A percentile compares a stretch with the other conserved stretches of the same genome.
These are phyloP conservation scores for Spathaspora sp. DNA, from an alignment of 1,139 yeast species.

Conservation along the genomic window DNA sequence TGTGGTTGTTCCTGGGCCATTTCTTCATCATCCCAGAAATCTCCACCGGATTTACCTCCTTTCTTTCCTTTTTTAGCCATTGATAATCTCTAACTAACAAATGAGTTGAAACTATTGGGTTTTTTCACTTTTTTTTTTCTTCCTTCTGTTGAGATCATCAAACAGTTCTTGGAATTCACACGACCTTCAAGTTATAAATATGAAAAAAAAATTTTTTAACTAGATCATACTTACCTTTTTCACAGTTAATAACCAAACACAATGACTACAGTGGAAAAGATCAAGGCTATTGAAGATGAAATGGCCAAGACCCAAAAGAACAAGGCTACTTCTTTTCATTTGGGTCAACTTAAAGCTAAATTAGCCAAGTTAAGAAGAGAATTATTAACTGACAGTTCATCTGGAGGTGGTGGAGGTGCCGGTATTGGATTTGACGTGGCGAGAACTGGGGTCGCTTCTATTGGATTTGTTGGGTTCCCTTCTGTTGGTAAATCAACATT, in stretches of 20 bases:
- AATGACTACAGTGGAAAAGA: constrained; percentile 86
- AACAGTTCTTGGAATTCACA: constrained; percentile 2
- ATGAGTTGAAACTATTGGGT: background rate
- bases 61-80: constrained; percentile 58
- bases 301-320: constrained; percentile 95
- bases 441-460: constrained; percentile 94
- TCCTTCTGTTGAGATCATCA: background rate
- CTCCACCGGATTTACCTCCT: constrained; percentile 54
- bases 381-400: constrained; percentile 72
- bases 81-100: constrained; percentile 2
- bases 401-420: constrained; percentile 83
- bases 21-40: constrained; percentile 85
- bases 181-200: background rate
- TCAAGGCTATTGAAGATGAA: constrained; percentile 91
- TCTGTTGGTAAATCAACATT: constrained; percentile 96
- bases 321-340: constrained; percentile 92
- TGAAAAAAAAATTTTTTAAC: background rate
- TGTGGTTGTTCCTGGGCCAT: constrained; percentile 53
- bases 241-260: background rate
- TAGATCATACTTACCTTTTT: background rate
- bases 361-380: constrained; percentile 93
- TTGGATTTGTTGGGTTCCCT: constrained; percentile 97
- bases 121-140: constrained; percentile 5
- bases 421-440: constrained; percentile 96
- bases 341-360: constrained; percentile 96